phyloP scores from a whole-genome alignment of 148 eudicot genomes.

The Rhododendron simsii region DNA sequence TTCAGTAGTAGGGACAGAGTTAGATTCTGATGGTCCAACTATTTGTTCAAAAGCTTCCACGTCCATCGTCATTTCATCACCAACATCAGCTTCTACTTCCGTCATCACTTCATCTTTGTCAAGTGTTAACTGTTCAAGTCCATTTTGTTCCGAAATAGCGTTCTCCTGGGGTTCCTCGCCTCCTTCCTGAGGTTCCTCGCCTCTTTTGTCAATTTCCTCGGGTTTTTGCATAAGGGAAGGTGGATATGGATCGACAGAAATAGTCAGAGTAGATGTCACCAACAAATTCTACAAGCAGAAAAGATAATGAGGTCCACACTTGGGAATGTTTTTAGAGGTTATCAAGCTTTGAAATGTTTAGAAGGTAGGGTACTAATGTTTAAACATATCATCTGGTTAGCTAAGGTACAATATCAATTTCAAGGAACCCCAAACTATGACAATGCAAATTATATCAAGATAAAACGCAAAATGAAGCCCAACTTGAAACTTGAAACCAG shows the following conservation, averaged over 20 bases:
- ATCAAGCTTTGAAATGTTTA: slow-evolving; percentile 1
- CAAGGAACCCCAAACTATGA: neutral
- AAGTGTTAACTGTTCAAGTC: slow-evolving; percentile 30
- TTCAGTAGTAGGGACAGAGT: slow-evolving; percentile 25
- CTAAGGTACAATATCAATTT: neutral
- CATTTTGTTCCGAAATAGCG: slow-evolving; percentile 40
- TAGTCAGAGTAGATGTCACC: slow-evolving; percentile 72
- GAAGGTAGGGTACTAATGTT: neutral
- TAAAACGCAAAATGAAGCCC: neutral
- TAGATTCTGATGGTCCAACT: slow-evolving; percentile 42
- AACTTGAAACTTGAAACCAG: neutral
- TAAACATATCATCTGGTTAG: neutral
- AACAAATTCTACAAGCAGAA: slow-evolving; percentile 49
- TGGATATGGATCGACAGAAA: slow-evolving; percentile 51
- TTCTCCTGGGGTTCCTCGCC: slow-evolving; percentile 23
- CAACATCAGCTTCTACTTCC: slow-evolving; percentile 42
- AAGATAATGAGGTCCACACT: neutral
- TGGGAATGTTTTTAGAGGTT: neutral
- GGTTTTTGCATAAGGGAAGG: slow-evolving; percentile 25
- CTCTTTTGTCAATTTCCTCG: slow-evolving; percentile 31
- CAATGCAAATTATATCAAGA: neutral
- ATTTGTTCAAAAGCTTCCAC: slow-evolving; percentile 51
- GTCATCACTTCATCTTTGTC: slow-evolving; percentile 66
- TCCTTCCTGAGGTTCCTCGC: slow-evolving; percentile 16
- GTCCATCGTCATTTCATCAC: slow-evolving; percentile 51